phyloP scores from a whole-genome alignment of 2,329 filamentous ascomycete genomes.

The Penicillium sp. region DNA sequence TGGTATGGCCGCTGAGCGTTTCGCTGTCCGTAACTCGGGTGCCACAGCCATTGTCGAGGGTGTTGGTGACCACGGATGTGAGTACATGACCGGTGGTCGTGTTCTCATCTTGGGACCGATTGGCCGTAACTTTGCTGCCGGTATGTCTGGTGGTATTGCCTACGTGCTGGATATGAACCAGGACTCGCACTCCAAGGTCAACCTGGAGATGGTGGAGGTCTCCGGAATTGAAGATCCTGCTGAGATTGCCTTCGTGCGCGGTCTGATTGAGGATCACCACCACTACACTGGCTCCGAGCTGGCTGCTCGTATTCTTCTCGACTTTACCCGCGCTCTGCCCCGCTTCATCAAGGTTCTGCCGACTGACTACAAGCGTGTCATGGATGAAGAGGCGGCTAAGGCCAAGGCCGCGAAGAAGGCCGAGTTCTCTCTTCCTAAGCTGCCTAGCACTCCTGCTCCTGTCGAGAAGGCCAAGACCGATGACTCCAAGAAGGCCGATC shows the following conservation, averaged over 20 bases:
- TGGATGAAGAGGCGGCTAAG: constrained; percentile 79
- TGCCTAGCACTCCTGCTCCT: constrained; percentile 56
- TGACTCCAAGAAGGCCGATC: constrained; percentile 61
- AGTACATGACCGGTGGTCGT: constrained; percentile 98
- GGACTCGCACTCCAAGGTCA: constrained; percentile 89
- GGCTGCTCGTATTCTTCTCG: constrained; percentile 85
- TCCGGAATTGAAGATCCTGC: constrained; percentile 74
- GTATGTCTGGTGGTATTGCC: constrained; percentile 97
- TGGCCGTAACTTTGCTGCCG: constrained; percentile 93
- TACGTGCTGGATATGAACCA: constrained; percentile 86
- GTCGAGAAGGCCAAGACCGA: constrained; percentile 54
- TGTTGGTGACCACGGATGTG: constrained; percentile 91
- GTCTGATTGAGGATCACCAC: constrained; percentile 92
- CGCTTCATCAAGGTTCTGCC: constrained; percentile 92
- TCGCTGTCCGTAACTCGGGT: constrained; percentile 93
- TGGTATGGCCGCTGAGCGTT: constrained; percentile 91
- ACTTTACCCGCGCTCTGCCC: constrained; percentile 85
- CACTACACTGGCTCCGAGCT: constrained; percentile 97
- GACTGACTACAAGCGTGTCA: constrained; percentile 90
- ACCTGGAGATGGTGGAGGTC: constrained; percentile 95
- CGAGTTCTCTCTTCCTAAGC: constrained; percentile 72
- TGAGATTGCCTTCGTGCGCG: constrained; percentile 85
- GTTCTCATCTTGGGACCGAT: constrained; percentile 80
- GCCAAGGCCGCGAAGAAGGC: constrained; percentile 77
- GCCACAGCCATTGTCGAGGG: constrained; percentile 95